These are phyloP conservation scores for Metarhizium album DNA, from an alignment of 2,329 filamentous ascomycete genomes.

Conservation along the genomic window DNA sequence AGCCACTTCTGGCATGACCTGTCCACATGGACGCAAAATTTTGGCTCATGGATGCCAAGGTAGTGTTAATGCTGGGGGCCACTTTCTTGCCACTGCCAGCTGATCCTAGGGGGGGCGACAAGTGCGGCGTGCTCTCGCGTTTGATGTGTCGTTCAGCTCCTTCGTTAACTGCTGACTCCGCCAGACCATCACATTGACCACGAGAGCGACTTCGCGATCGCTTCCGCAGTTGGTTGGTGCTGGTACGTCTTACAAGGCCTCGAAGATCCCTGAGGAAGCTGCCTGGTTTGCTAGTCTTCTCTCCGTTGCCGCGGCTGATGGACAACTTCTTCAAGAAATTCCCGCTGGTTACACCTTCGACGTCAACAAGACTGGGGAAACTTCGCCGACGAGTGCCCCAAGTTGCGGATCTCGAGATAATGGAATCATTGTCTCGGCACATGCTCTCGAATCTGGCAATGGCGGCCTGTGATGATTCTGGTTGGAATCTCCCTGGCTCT, in stretches of 20 bases:
- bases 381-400: constrained; percentile 60
- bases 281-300: constrained; percentile 35
- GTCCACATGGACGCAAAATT: constrained; percentile 45
- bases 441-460: constrained; percentile 42
- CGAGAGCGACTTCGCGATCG: constrained; percentile 28
- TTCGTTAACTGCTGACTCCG: constrained; percentile 16
- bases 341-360: constrained; percentile 44
- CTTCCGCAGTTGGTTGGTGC: constrained; percentile 32
- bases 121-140: constrained; percentile 31
- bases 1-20: constrained; percentile 47
- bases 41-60: constrained; percentile 43
- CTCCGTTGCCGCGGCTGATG: constrained; percentile 33
- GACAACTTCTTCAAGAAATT: constrained; percentile 53
- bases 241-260: constrained; percentile 39
- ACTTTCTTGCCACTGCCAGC: constrained; percentile 41
- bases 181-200: constrained; percentile 14
- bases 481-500: constrained; percentile 28
- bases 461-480: constrained; percentile 40
- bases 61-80: constrained; percentile 48
- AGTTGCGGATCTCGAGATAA: constrained; percentile 54
- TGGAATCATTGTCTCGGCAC: constrained; percentile 44
- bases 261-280: constrained; percentile 37
- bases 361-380: constrained; percentile 43
- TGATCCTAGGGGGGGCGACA: constrained; percentile 40
- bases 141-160: constrained; percentile 24